A percentile compares a stretch with the other conserved stretches of the same genome.
Conservation (phyloP, 176 grass and related monocot species). For the Carex kokanica region DNA sequence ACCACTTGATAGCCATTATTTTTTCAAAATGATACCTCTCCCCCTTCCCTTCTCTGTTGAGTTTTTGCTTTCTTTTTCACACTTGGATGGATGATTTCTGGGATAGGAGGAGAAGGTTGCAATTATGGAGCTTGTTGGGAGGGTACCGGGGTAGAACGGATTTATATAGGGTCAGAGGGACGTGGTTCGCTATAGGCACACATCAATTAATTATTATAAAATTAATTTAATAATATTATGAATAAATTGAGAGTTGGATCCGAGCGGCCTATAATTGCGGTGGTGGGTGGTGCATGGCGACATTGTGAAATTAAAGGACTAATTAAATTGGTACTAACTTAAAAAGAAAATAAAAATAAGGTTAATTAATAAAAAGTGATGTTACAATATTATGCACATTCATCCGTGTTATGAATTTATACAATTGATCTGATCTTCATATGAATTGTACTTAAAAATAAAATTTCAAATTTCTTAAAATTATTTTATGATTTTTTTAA, state of each 20-base stretch:
- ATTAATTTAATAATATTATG: not conserved
- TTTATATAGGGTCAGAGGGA: constrained; percentile 31
- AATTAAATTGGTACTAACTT: not conserved
- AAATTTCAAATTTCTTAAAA: too few species aligned
- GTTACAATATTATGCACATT: too few species aligned
- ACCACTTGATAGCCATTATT: constrained; percentile 20
- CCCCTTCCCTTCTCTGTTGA: not conserved
- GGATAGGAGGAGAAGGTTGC: not conserved
- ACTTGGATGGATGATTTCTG: not conserved
- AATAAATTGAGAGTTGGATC: constrained; percentile 18
- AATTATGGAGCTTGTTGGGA: not conserved
- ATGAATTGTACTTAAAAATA: too few species aligned
- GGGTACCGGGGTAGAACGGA: too few species aligned
- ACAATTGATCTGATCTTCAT: too few species aligned
- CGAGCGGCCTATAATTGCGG: not conserved
- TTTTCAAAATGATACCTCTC: not conserved
- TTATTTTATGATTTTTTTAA: too few species aligned
- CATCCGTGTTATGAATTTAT: too few species aligned
- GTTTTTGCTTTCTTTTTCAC: constrained; percentile 9
- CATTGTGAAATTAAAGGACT: not conserved
- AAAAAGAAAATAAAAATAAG: not conserved
- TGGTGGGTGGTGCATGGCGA: not conserved
- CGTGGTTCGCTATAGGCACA: not conserved
- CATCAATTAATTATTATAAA: not conserved
- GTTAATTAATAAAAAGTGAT: too few species aligned